Evolutionary conservation across 805 yeast species (phyloP), one percentile per base, ranked within the genome.

Genomic region (Metschnikowia cubensis): DNA sequence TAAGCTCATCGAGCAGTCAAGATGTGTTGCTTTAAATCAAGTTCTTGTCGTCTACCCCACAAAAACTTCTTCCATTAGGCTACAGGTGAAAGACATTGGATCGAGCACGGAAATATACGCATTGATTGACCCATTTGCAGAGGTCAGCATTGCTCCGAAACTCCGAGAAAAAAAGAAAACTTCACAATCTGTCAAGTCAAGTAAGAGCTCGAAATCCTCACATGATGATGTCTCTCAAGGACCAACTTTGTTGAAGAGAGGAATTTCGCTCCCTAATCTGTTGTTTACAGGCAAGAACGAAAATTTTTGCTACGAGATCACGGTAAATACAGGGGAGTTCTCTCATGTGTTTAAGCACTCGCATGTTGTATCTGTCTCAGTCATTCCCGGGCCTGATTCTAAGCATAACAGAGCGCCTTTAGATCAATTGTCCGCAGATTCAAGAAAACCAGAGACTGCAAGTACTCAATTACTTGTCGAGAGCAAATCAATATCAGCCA

Each of bases 131-230:
- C 82, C 86, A 0, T 78, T 78, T 50, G 79, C 90, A 18, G 89
- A 87, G 56, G 77, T 88, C 13, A 78, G 85, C 49, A 83, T 92
- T 29, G 89, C 95, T 6, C 97, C 98, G 3, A 71, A 67, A 45
- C 59, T 59, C 7, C 53, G 66, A 49, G 65, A 56, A 33, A 66
- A 64, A 49, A 64, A 64, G 38, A 50, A 60, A 21, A 46, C 59
- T 1, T 50, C 58, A 1, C 62, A 56, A 25, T 50, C 69, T 54
- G 42, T 64, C 15, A 60, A 56, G 56, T 33, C 63, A 17, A 42
- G 57, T 17, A 50, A 41, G 18, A 50, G 54, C 46, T 13, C 42
- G 15, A 52, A 50, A 29, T 35, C 52, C 14, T 10, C 45, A 1
- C 37, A 17, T n/a, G 69, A 71, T 49, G 70, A 60, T 50, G 52